A percentile compares a stretch with the other conserved stretches of the same genome.
These are phyloP conservation scores for Magnaporthales sp. DNA, from an alignment of 2,329 filamentous ascomycete genomes.

Conservation along the genomic window DNA sequence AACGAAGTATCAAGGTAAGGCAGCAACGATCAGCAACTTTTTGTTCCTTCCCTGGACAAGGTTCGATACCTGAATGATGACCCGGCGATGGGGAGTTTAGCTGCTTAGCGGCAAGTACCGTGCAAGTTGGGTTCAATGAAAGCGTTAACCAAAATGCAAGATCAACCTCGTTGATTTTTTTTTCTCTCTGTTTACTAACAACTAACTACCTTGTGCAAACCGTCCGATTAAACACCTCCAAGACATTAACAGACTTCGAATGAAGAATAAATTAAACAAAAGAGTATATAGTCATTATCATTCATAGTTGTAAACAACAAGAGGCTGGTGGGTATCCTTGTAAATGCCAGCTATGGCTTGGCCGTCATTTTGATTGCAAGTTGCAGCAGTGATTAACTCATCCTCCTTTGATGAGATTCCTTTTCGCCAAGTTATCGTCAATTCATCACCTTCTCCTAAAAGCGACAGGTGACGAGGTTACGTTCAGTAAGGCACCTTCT, in stretches of 20 bases:
- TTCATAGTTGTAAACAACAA: neutral
- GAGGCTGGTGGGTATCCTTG: neutral
- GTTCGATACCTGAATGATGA: no score
- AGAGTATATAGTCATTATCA: neutral
- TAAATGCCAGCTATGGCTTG: neutral
- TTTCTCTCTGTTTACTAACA: neutral
- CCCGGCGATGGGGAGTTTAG: no score
- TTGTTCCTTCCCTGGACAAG: no score
- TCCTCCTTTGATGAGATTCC: neutral
- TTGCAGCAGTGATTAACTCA: neutral
- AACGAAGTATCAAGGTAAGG: neutral
- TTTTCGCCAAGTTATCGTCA: neutral
- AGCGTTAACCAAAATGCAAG: no score
- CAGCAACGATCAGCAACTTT: no score
- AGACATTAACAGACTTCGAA: neutral
- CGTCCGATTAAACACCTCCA: neutral
- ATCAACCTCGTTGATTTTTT: no score
- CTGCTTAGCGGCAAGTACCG: no score
- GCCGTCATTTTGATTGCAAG: neutral
- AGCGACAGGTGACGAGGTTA: neutral
- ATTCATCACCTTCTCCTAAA: neutral
- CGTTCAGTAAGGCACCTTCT: conserved; percentile 23
- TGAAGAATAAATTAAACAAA: neutral
- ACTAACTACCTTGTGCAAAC: neutral
- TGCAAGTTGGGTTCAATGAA: no score